Base-by-base conservation (phyloP, 106 monocot species). In the Dioscorea zingiberensis region DNA sequence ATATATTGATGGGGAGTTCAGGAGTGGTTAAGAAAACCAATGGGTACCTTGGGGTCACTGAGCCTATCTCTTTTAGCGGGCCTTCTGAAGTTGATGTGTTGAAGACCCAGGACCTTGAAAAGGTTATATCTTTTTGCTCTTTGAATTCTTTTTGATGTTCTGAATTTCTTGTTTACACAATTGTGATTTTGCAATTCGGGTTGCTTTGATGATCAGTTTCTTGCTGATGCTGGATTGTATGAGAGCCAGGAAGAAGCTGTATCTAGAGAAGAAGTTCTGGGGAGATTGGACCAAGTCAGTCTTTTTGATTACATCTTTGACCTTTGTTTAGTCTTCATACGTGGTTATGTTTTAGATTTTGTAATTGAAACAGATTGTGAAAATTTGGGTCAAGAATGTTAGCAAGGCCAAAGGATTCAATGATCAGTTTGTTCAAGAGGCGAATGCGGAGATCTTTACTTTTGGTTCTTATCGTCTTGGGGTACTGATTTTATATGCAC, bases 391-490 rank as follows among this genome's bases (percentile, higher is more conserved):
- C 14, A 97, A 88, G 68, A 97, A 83, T 69, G 60, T 91, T 64
- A 91, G 91, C 74, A 85, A 79, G 60, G 64, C 76, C 23, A 97
- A 85, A 54, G 95, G 88, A n/a, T 88, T 88, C 63, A 91, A 88
- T 62, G 95, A 95, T 48, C 95, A 95, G 69, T 80, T 95, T 60
- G 91, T 91, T 27, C 88, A 83, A 47, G 95, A 95, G 75, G 95
- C 95, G 1, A 95, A 95, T 77, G 95, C 95, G 4, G 91, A 95
- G 73, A 95, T 95, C 62, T 95, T 95, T 49, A 95, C 95, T 28
- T 95, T 95, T 71, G 95, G 95, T 58, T 95, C 95, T 55, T 95
- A 95, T 48, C 80, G 95, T 13, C 81, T 95, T 54, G 95, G 91
- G 85, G 95, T 95, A 95, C 38, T 38, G 38, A 38, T 38, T 6